phyloP scores from a whole-genome alignment of 2,329 filamentous ascomycete genomes.

The Cladophialophora chaetospira region DNA sequence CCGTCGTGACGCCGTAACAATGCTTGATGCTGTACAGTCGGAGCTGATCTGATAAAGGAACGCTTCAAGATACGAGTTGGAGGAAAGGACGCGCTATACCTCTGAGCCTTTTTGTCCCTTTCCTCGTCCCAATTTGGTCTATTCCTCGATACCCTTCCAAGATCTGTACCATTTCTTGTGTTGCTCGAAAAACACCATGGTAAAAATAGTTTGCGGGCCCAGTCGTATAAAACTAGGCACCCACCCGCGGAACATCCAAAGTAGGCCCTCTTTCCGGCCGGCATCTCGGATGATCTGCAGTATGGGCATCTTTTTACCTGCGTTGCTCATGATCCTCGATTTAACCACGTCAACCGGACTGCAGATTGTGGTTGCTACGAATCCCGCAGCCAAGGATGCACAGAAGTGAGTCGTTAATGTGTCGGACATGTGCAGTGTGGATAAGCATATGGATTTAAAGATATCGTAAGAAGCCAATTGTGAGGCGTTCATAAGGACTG shows the following conservation, averaged over 20 bases:
- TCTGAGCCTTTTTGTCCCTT: too few relatives aligned
- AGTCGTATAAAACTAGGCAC: slow-evolving; percentile 67
- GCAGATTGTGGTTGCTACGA: slow-evolving; percentile 68
- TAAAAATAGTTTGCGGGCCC: slow-evolving; percentile 67
- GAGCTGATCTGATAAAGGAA: too few relatives aligned
- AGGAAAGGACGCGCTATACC: too few relatives aligned
- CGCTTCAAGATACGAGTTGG: too few relatives aligned
- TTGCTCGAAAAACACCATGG: slow-evolving; percentile 67
- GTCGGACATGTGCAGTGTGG: slow-evolving; percentile 55
- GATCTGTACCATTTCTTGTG: slow-evolving; percentile 64
- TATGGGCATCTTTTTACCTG: slow-evolving; percentile 49
- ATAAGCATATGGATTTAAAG: slow-evolving; percentile 61
- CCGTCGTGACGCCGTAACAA: not conserved
- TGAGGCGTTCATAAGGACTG: slow-evolving; percentile 66
- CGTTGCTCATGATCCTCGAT: slow-evolving; percentile 63
- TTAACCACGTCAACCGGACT: slow-evolving; percentile 69
- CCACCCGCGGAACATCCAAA: slow-evolving; percentile 69
- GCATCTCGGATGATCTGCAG: slow-evolving; percentile 55
- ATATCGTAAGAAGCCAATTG: slow-evolving; percentile 66
- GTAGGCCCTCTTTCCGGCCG: slow-evolving; percentile 58
- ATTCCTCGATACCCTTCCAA: slow-evolving; percentile 40
- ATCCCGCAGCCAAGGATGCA: slow-evolving; percentile 63
- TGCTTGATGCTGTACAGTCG: slow-evolving; percentile 9
- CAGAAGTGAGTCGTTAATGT: slow-evolving; percentile 64
- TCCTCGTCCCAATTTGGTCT: too few relatives aligned